A percentile compares a stretch with the other conserved stretches of the same genome.
These are phyloP conservation scores for Exophiala spinifera DNA, from an alignment of 2,329 filamentous ascomycete genomes.

Conservation along the genomic window DNA sequence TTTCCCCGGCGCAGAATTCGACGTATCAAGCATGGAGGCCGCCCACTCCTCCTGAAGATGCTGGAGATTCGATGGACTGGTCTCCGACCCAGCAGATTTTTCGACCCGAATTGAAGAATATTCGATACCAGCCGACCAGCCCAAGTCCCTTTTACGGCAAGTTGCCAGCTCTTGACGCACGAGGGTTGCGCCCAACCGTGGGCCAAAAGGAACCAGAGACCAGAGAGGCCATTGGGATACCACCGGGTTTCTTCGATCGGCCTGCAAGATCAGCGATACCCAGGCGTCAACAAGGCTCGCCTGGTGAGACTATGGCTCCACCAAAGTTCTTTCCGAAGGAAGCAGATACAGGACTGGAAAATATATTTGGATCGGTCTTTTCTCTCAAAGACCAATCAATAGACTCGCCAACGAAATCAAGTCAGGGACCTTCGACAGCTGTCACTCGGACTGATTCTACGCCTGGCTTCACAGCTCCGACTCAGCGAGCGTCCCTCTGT, in stretches of 20 bases:
- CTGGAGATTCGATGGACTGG: conserved; percentile 49
- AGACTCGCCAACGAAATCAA: neutral
- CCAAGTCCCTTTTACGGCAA: conserved; percentile 45
- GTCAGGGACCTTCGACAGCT: neutral
- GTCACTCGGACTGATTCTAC: neutral
- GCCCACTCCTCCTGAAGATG: conserved; percentile 33
- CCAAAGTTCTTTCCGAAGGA: conserved; percentile 48
- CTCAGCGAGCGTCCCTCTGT: too few species aligned
- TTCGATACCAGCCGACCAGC: conserved; percentile 33
- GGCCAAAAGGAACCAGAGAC: conserved; percentile 28
- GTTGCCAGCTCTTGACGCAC: conserved; percentile 40
- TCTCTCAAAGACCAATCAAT: conserved; percentile 30
- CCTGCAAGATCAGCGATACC: conserved; percentile 40
- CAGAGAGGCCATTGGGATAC: conserved; percentile 31
- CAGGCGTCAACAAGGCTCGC: conserved; percentile 30
- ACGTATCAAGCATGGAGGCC: conserved; percentile 38
- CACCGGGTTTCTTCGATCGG: conserved; percentile 35
- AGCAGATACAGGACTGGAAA: conserved; percentile 46
- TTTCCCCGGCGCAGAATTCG: conserved; percentile 27
- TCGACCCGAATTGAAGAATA: conserved; percentile 25
- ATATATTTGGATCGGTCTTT: conserved; percentile 46
- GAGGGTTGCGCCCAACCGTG: conserved; percentile 41
- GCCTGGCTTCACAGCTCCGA: neutral
- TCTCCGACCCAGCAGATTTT: conserved; percentile 41
- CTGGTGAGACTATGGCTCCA: conserved; percentile 37